Evolutionary conservation across 805 yeast genomes (phyloP), one percentile per base, ranked within the genome.

Genomic region (Candida yuanshanica): DNA sequence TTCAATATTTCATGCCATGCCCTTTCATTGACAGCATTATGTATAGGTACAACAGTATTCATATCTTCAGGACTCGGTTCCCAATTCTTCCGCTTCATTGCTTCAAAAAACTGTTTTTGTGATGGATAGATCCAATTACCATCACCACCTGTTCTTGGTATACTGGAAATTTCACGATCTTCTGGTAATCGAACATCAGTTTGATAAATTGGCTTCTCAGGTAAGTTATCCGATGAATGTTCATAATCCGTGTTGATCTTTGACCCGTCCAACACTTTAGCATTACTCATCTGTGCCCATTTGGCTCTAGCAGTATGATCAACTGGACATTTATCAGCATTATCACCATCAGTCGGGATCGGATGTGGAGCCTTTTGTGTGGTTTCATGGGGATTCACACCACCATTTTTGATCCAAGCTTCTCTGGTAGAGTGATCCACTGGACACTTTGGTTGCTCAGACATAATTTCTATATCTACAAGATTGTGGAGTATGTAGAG

Each of bases 111-210:
- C 68, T 91, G 97, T 59, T 86, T 85, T 59, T 91, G 95, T 4
- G 96, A 86, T 8, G 99, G 99, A 58, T 91, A 91, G 2, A 91
- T 73, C 99, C 99, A 91, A 64, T 90, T 84, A 1, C 71, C 52
- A 13, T 69, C 69, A 1, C 75, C 56, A 4, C 76, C 82, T 1
- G 95, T 83, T 38, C 95, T 67, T 36, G 96, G 97, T 33, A 90
- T 90, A 3, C 95, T 75, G 9, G 90, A 80, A 4, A 83, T 64
- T 51, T 81, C 91, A 46, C 96, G 68, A 1, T 82, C 86, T n/a
- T 74, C 74, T 0, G 95, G 83, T 25, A 89, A 64, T 1, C 63
- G 54, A 0, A 68, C 65, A 33, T 66, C 48, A 2, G 71, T 65
- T 4, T 50, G 50, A 37, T 63, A 60, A 0, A 49, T 40, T 6